A percentile compares a stretch with the other conserved stretches of the same genome.
These are phyloP conservation scores for Penicillium vulpinum DNA, from an alignment of 2,329 filamentous ascomycete species.

Conservation along the genomic window DNA sequence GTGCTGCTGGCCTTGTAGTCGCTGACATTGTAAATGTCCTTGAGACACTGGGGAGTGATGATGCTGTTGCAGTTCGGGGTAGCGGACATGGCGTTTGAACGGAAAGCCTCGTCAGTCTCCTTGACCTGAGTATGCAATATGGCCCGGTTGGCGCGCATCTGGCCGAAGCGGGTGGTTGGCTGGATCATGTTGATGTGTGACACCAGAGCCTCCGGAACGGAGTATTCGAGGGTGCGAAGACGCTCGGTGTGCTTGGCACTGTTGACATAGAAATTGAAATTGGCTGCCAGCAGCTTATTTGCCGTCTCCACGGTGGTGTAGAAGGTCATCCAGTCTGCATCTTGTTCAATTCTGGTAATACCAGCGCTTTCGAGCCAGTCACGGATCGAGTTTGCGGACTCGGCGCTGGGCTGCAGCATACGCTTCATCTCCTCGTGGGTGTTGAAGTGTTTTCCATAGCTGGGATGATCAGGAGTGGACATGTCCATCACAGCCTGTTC, in stretches of 20 bases:
- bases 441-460: conserved; percentile 53
- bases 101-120: conserved; percentile 20
- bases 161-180: conserved; percentile 46
- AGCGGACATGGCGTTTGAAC: conserved; percentile 16
- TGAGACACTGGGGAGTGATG: conserved; percentile 51
- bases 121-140: conserved; percentile 26
- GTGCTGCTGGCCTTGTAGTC: conserved; percentile 40
- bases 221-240: conserved; percentile 44
- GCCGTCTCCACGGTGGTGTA: conserved; percentile 38
- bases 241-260: conserved; percentile 27
- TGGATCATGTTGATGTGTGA: conserved; percentile 43
- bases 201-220: conserved; percentile 37
- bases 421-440: conserved; percentile 50
- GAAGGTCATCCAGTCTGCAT: conserved; percentile 44
- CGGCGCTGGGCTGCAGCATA: conserved; percentile 48
- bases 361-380: conserved; percentile 50
- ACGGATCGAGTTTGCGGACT: conserved; percentile 44
- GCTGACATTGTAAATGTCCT: conserved; percentile 49
- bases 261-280: conserved; percentile 43
- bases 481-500: conserved; percentile 51
- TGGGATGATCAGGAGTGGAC: conserved; percentile 50
- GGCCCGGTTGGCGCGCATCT: conserved; percentile 32
- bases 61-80: conserved; percentile 42
- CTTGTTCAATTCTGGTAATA: conserved; percentile 36
- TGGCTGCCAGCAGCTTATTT: conserved; percentile 40